These are phyloP conservation scores for Hypoxylon crocopeplum DNA, from an alignment of 495 filamentous ascomycete genomes.

Conservation along the genomic window DNA sequence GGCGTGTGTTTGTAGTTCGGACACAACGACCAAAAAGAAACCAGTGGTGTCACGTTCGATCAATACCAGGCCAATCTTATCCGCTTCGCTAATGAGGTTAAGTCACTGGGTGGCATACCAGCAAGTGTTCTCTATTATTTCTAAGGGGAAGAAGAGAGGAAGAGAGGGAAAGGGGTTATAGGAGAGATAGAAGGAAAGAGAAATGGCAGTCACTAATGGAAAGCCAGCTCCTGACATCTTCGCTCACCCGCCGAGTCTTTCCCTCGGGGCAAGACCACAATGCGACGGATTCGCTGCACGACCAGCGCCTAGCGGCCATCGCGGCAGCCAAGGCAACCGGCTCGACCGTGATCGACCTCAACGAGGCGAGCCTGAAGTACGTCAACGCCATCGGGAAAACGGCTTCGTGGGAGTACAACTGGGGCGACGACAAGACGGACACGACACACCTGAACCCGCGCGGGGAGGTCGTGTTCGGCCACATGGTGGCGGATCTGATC, in stretches of 20 bases:
- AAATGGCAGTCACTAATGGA: slow-evolving; percentile 2
- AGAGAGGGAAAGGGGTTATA: not conserved
- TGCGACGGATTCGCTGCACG: slow-evolving; percentile 49
- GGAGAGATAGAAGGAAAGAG: too few species aligned
- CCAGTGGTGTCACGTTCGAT: slow-evolving; percentile 44
- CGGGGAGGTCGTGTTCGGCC: slow-evolving; percentile 55
- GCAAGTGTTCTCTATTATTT: slow-evolving; percentile 28
- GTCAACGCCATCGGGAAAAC: slow-evolving; percentile 53
- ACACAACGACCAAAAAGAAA: slow-evolving; percentile 61
- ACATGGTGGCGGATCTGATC: slow-evolving; percentile 53
- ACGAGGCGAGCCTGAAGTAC: slow-evolving; percentile 50
- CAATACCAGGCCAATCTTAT: slow-evolving; percentile 51
- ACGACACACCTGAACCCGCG: slow-evolving; percentile 55
- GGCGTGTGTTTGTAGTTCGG: slow-evolving; percentile 50
- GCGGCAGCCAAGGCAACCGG: slow-evolving; percentile 41
- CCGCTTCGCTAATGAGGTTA: slow-evolving; percentile 48
- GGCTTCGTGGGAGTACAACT: slow-evolving; percentile 50
- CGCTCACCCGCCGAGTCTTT: slow-evolving; percentile 50
- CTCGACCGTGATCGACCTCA: slow-evolving; percentile 51
- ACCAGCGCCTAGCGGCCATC: slow-evolving; percentile 48
- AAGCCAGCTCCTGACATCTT: slow-evolving; percentile 44
- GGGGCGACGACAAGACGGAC: slow-evolving; percentile 42
- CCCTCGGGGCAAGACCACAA: slow-evolving; percentile 42
- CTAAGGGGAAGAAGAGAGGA: not conserved
- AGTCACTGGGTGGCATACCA: slow-evolving; percentile 47